These are phyloP conservation scores for Alternaria longipes DNA, from an alignment of 2,329 filamentous ascomycete species.

Conservation along the genomic window DNA sequence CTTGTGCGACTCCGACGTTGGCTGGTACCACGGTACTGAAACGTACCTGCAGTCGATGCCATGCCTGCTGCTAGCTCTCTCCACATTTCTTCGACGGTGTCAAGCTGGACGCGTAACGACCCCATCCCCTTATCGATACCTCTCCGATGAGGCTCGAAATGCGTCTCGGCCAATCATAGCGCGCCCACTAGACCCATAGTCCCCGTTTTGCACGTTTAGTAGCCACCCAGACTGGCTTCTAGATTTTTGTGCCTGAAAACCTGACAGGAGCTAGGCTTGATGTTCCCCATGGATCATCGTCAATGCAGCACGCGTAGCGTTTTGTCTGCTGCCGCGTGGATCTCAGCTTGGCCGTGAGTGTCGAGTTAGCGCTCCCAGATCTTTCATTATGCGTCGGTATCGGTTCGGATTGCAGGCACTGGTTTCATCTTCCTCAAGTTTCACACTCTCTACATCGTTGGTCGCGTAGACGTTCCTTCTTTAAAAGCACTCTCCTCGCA, in stretches of 20 bases:
- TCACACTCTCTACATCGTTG: conserved; percentile 21
- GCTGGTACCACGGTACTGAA: conserved; percentile 30
- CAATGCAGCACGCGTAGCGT: conserved; percentile 28
- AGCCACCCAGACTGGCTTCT: conserved; percentile 20
- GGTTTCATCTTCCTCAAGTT: conserved; percentile 35
- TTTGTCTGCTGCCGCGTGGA: conserved; percentile 33
- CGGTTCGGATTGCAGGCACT: conserved; percentile 19
- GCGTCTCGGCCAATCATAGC: conserved; percentile 32
- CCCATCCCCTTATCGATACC: conserved; percentile 30
- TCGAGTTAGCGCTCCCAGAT: conserved; percentile 29
- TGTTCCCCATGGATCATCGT: conserved; percentile 15
- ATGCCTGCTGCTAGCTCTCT: conserved; percentile 32
- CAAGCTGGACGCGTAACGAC: conserved; percentile 47
- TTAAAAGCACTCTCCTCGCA: conserved; percentile 40
- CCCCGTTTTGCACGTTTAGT: conserved; percentile 24
- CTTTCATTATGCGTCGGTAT: conserved; percentile 32
- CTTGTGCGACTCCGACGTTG: conserved; percentile 7
- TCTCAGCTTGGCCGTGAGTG: conserved; percentile 22
- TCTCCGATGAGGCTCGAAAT: conserved; percentile 22
- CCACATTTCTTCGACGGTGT: conserved; percentile 43
- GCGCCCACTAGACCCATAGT: conserved; percentile 12
- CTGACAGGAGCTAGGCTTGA: conserved; percentile 17
- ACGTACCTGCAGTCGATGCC: conserved; percentile 25
- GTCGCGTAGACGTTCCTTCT: conserved; percentile 29
- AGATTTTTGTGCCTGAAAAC: conserved; percentile 17